Evolutionary conservation across 2,329 filamentous ascomycete species (phyloP), one percentile per base, ranked within the genome.

Genomic region (Curvularia lunata): DNA sequence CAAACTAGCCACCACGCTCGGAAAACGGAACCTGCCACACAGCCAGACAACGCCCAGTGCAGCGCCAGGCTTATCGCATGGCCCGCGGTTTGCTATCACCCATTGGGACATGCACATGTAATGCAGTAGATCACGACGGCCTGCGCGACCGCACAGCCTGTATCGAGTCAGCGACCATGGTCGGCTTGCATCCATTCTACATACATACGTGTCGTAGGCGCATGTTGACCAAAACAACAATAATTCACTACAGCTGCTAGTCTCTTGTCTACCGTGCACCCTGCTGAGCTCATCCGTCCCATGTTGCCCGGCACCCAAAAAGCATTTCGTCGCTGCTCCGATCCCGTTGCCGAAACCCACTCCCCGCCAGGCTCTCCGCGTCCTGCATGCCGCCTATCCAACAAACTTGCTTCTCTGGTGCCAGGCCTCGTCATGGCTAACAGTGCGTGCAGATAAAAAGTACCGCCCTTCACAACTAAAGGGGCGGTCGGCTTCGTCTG

Each of bases 1-100:
- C 51, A 43, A 52, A 25, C 34, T 21, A 54, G 46, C 34, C 46
- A 41, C 48, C 46, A 28, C 37, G 27, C 25, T 55, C 56, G 56
- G 46, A 18, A 30, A 50, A 41, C 47, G 41, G 41, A 46, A 25
- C 21, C 38, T 45, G 40, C 45, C 32, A 49, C 18, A 16, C 52
- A 37, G 43, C 45, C 53, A 32, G 43, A 46, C 53, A 32, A 30
- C 25, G 41, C 48, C 34, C 34, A 37, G 34, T 52, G 49, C 54
- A 52, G 34, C 28, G 28, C 18, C 25, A 23, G 30, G 55, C 55
- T 55, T 58, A 58, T 50, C 51, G 54, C 42, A 55, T 34, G 45
- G 30, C 38, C 45, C 51, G 27, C 37, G 40, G 55, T 46, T 48
- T 49, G 53, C 53, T 43, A 28, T 37, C 21, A 18, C 27, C 28